Base-by-base conservation (phyloP, 208 protist genomes). In the Acanthamoeba healyi region DNA sequence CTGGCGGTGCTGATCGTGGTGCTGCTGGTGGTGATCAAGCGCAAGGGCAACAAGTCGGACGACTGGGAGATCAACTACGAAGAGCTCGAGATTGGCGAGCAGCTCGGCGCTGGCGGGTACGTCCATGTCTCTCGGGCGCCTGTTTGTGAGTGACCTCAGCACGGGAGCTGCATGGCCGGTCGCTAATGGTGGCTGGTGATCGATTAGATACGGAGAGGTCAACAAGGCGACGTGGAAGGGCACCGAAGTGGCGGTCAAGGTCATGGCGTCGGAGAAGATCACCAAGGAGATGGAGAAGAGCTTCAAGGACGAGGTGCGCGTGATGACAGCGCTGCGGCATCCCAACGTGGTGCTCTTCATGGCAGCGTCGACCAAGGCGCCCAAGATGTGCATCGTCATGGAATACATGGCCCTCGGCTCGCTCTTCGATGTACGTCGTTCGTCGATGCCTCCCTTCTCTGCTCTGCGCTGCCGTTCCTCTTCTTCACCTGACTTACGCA, bases 321-420 rank as follows among this genome's bases (percentile, higher is more conserved):
- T 96, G 38, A 92, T 96, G 63, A 95, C 63, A 2, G 56, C 95
- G 32, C 29, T 96, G 17, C 38, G 84, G 15, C 95, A 96, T 14
- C 95, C 95, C 46, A 96, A 96, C 93, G 63, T 96, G 15, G 94
- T 95, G 24, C 92, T 96, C 4, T 96, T 96, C 81, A 96, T 96
- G 63, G 95, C 93, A 12, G 95, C 87, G 24, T 96, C 93, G 22
- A 82, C 86, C 38, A 91, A 63, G 24, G 84, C 49, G 46, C 56
- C 56, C 49, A 63, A 91, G 56, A 91, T 91, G 84, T 63, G 56
- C 56, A 91, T 91, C 42, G 84, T 91, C 56, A 91, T 63, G 56
- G 84, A 91, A 54, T 72, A 42, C 56, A 91, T 91, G 84, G 32
- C 84, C 34, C 49, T 72, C 36, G 84, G 84, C 56, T 72, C 49